phyloP scores from a whole-genome alignment of 768 basidiomycete species.

The Serendipita sp. region DNA sequence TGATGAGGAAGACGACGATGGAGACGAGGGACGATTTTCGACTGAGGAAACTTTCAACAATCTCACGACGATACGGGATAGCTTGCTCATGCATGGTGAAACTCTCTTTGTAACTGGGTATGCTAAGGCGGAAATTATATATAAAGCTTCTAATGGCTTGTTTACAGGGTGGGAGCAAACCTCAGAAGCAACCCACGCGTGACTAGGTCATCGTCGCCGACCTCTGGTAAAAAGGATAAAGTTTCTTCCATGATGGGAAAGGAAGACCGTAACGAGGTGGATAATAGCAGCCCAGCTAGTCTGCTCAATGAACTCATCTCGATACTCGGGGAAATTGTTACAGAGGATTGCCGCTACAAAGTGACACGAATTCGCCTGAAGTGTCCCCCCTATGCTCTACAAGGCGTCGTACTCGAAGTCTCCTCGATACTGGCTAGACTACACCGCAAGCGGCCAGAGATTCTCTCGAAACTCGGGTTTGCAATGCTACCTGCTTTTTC shows the following conservation, averaged over 20 bases:
- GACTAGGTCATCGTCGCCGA: not conserved
- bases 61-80: constrained; percentile 44
- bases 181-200: not conserved
- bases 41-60: constrained; percentile 52
- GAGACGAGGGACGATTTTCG: constrained; percentile 23
- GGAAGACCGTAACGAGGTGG: constrained; percentile 6
- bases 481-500: constrained; percentile 60
- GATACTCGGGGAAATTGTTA: constrained; percentile 43
- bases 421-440: constrained; percentile 46
- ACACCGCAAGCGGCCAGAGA: constrained; percentile 33
- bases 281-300: not conserved
- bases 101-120: not conserved
- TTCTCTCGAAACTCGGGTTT: constrained; percentile 43
- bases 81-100: constrained; percentile 32
- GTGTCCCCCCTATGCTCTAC: constrained; percentile 61
- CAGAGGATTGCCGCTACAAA: constrained; percentile 57
- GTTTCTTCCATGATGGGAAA: not conserved
- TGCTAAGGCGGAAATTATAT: no score
- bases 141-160: not conserved
- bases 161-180: not conserved
- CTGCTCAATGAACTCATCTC: constrained; percentile 31
- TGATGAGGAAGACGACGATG: constrained; percentile 16
- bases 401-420: constrained; percentile 52
- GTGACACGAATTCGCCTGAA: constrained; percentile 40
- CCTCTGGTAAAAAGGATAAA: constrained; percentile 6